phyloP scores from a whole-genome alignment of 345 rosid genomes.

The Clausena lansium region DNA sequence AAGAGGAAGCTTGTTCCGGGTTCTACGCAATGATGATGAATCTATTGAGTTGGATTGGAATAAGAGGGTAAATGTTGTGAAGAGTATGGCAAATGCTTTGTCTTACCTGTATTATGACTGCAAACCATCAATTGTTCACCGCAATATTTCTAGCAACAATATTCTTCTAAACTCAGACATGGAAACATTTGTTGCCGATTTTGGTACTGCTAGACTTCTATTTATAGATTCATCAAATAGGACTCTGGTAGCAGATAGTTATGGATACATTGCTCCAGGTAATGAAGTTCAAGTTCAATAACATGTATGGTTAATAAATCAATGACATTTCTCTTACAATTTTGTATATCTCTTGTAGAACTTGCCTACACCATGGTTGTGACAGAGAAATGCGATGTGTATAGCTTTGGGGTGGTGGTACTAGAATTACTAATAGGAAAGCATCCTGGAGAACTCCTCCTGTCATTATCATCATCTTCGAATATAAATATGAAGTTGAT shows the following conservation, averaged over 20 bases:
- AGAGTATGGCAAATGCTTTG: constrained; percentile 3
- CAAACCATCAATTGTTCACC: constrained; percentile 14
- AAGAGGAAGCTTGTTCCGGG: constrained; percentile 4
- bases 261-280: constrained; percentile 20
- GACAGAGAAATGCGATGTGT: background rate
- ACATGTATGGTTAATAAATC: too few species aligned
- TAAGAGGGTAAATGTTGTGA: constrained; percentile 12
- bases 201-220: constrained; percentile 18
- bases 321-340: too few species aligned
- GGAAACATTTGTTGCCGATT: constrained; percentile 15
- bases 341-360: background rate
- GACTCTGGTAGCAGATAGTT: background rate
- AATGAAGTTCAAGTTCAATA: background rate
- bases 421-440: background rate
- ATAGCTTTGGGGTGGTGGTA: background rate
- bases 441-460: constrained; percentile 13
- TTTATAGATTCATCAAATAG: constrained; percentile 6
- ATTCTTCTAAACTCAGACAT: constrained; percentile 1
- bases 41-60: constrained; percentile 15
- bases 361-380: background rate
- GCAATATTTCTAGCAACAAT: constrained; percentile 21
- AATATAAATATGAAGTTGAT: background rate
- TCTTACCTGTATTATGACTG: constrained; percentile 21
- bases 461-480: constrained; percentile 1
- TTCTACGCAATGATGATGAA: background rate